phyloP scores from a whole-genome alignment of 257 asterid species.

The Nyctanthes arbortristis region DNA sequence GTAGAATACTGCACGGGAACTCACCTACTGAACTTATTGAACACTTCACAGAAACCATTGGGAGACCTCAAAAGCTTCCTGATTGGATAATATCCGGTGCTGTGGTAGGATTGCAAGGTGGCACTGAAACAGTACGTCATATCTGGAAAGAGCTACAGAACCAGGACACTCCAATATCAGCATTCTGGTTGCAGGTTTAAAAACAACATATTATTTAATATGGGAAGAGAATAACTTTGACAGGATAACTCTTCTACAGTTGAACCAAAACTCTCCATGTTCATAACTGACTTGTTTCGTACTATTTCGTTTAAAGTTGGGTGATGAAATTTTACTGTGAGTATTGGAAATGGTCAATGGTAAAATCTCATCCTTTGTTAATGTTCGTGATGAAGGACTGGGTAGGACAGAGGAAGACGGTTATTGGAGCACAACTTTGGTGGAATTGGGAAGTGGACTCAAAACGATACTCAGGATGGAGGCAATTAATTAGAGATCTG shows the following conservation, averaged over 20 bases:
- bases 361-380: background rate
- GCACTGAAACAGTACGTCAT: constrained; percentile 57
- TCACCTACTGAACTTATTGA: constrained; percentile 86
- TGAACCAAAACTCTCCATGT: constrained; percentile 1
- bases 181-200: constrained; percentile 95
- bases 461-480: constrained; percentile 75
- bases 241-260: background rate
- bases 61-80: constrained; percentile 87
- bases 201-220: constrained; percentile 10
- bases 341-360: background rate
- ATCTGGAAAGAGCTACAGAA: constrained; percentile 60
- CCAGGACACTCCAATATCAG: constrained; percentile 82
- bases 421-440: constrained; percentile 97
- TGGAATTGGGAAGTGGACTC: constrained; percentile 99
- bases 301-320: background rate
- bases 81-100: constrained; percentile 97
- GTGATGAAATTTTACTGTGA: background rate
- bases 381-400: constrained; percentile 59
- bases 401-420: constrained; percentile 94
- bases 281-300: background rate
- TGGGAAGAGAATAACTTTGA: background rate
- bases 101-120: constrained; percentile 97
- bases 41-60: constrained; percentile 70
- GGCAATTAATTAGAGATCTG: constrained; percentile 59
- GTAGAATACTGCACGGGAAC: constrained; percentile 73